A percentile compares a stretch with the other conserved stretches of the same genome.
phyloP scores from a whole-genome alignment of 164 flowering plant species.

The Vitis riparia region DNA sequence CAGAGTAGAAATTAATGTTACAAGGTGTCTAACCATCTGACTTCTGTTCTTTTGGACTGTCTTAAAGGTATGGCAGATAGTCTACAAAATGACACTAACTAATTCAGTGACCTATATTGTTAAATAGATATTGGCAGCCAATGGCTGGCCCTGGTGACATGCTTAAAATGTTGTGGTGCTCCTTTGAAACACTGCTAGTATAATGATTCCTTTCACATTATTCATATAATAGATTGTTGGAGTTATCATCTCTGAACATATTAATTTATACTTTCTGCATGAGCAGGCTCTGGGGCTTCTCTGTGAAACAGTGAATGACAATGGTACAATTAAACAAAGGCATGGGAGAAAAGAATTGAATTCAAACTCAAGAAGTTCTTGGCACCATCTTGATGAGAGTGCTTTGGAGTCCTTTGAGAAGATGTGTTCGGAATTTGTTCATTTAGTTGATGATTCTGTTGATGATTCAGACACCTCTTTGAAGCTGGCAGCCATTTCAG shows the following conservation, averaged over 20 bases:
- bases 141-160: no score
- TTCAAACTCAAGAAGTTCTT: conserved; percentile 20
- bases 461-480: conserved; percentile 39
- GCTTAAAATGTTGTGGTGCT: no score
- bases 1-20: no score
- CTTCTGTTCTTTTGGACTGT: no score
- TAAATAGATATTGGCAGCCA: no score
- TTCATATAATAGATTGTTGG: neutral
- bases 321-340: conserved; percentile 24
- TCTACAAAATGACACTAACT: neutral
- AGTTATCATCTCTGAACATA: neutral
- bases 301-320: conserved; percentile 56
- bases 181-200: no score
- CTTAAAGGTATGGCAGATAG: neutral
- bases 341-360: conserved; percentile 21
- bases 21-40: no score
- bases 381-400: conserved; percentile 50
- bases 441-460: conserved; percentile 45
- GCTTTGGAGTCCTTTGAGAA: conserved; percentile 42
- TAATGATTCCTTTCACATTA: neutral
- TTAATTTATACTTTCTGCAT: conserved; percentile 1
- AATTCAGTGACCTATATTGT: no score
- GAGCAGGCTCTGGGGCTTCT: conserved; percentile 80
- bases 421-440: conserved; percentile 57
- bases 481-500: conserved; percentile 67